Evolutionary conservation across 2,329 filamentous ascomycete species (phyloP).

Genomic region (Scedosporium apiospermum): DNA sequence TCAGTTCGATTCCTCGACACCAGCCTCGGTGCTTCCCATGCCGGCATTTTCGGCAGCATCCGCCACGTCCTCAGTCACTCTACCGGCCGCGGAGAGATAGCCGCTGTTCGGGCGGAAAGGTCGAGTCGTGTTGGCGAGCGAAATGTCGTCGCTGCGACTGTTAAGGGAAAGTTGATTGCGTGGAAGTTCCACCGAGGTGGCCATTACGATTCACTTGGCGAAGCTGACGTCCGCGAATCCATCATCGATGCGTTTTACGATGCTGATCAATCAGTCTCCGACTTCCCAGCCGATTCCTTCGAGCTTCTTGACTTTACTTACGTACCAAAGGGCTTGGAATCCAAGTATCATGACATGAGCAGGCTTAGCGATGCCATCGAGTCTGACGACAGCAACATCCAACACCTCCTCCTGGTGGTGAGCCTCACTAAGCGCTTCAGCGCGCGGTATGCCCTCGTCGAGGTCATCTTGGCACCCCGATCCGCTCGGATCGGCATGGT

Average conservation of each 20-base stretch:
- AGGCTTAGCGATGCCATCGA: slow-evolving; percentile 40
- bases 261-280: slow-evolving; percentile 36
- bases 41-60: slow-evolving; percentile 72
- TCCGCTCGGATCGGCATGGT: slow-evolving; percentile 52
- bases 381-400: slow-evolving; percentile 40
- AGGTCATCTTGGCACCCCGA: slow-evolving; percentile 51
- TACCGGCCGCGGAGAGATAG: slow-evolving; percentile 65
- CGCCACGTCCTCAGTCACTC: slow-evolving; percentile 64
- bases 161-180: slow-evolving; percentile 66
- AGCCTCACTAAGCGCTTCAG: slow-evolving; percentile 42
- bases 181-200: slow-evolving; percentile 89
- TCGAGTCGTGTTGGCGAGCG: slow-evolving; percentile 70
- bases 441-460: slow-evolving; percentile 65
- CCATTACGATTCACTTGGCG: slow-evolving; percentile 64
- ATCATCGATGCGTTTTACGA: slow-evolving; percentile 54
- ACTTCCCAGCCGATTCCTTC: slow-evolving; percentile 48
- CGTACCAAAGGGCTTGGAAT: slow-evolving; percentile 42
- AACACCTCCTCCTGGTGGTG: slow-evolving; percentile 53
- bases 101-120: slow-evolving; percentile 66
- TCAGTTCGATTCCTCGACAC: slow-evolving; percentile 67
- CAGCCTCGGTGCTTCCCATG: slow-evolving; percentile 41
- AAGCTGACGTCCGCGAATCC: slow-evolving; percentile 58
- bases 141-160: slow-evolving; percentile 70
- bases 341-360: slow-evolving; percentile 39
- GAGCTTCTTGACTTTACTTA: slow-evolving; percentile 75